Evolutionary conservation across 345 rosid species (phyloP).

Genomic region (Orychophragmus violaceus): DNA sequence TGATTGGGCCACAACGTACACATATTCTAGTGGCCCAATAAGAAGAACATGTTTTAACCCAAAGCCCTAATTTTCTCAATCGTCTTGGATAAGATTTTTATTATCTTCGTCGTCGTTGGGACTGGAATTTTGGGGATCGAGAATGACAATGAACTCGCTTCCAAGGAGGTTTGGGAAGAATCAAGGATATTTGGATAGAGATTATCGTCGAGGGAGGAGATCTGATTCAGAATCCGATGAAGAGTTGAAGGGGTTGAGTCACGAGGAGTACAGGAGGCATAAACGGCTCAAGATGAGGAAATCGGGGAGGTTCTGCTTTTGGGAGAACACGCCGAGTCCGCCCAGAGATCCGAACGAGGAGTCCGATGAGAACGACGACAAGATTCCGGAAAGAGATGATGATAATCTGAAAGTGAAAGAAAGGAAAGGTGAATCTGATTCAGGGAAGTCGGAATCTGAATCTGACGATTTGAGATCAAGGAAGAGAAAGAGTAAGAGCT

Average conservation of each 20-base stretch:
- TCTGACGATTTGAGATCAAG: constrained; percentile 36
- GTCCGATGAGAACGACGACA: constrained; percentile 43
- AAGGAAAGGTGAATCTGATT: constrained; percentile 32
- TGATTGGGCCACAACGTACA: neutral
- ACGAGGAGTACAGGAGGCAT: constrained; percentile 71
- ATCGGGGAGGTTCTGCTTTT: constrained; percentile 43
- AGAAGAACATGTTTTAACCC: neutral
- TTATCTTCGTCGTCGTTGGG: neutral
- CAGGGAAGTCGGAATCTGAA: constrained; percentile 43
- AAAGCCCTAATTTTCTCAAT: neutral
- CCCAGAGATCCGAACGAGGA: constrained; percentile 47
- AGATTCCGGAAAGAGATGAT: constrained; percentile 40
- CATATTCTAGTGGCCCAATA: neutral
- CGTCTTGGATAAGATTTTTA: neutral
- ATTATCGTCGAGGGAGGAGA: constrained; percentile 36
- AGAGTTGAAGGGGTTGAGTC: constrained; percentile 72
- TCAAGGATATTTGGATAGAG: constrained; percentile 44
- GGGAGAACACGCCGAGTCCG: constrained; percentile 82
- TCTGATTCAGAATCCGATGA: constrained; percentile 79
- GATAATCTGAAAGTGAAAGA: constrained; percentile 35
- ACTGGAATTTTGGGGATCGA: constrained; percentile 6
- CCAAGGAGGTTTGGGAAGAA: constrained; percentile 56
- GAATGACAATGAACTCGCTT: constrained; percentile 36
- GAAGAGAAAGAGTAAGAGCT: constrained; percentile 38
- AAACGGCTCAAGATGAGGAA: constrained; percentile 92